phyloP scores from a whole-genome alignment of 2,329 filamentous ascomycete species.

The Thelonectria blattea region DNA sequence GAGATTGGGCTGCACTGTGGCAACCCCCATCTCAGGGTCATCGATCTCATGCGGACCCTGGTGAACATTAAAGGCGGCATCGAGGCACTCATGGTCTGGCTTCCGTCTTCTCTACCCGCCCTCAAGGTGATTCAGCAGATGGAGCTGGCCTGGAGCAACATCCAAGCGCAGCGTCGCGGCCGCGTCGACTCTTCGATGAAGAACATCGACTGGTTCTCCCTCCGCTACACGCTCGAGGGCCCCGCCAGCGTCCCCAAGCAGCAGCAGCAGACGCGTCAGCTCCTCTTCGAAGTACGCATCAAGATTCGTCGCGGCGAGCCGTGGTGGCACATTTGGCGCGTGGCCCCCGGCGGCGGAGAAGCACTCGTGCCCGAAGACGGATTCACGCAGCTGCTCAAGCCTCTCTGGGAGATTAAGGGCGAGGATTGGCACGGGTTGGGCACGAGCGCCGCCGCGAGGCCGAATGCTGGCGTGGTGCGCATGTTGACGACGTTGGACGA shows the following conservation, averaged over 20 bases:
- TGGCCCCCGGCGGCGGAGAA: slow-evolving; percentile 27
- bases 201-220: slow-evolving; percentile 61
- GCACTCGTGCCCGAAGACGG: slow-evolving; percentile 39
- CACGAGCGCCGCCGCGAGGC: slow-evolving; percentile 53
- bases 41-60: slow-evolving; percentile 62
- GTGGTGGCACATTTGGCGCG: slow-evolving; percentile 58
- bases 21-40: slow-evolving; percentile 72
- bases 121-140: slow-evolving; percentile 66
- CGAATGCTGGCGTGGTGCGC: slow-evolving; percentile 49
- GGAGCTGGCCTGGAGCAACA: slow-evolving; percentile 58
- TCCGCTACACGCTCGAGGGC: slow-evolving; percentile 57
- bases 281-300: slow-evolving; percentile 61
- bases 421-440: slow-evolving; percentile 55
- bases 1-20: slow-evolving; percentile 63
- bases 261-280: slow-evolving; percentile 40
- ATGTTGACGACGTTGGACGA: slow-evolving; percentile 57
- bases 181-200: slow-evolving; percentile 58
- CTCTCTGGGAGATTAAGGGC: slow-evolving; percentile 54
- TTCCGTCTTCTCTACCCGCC: slow-evolving; percentile 69
- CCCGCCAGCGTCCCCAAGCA: slow-evolving; percentile 30
- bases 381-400: slow-evolving; percentile 49
- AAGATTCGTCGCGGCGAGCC: slow-evolving; percentile 53
- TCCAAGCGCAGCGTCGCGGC: slow-evolving; percentile 51
- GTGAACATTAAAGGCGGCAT: slow-evolving; percentile 62
- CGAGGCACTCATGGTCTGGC: slow-evolving; percentile 58